A percentile compares a stretch with the other conserved stretches of the same genome.
Evolutionary conservation across 2,329 filamentous ascomycete species (phyloP).

Genomic region (Alternaria consortialis): DNA sequence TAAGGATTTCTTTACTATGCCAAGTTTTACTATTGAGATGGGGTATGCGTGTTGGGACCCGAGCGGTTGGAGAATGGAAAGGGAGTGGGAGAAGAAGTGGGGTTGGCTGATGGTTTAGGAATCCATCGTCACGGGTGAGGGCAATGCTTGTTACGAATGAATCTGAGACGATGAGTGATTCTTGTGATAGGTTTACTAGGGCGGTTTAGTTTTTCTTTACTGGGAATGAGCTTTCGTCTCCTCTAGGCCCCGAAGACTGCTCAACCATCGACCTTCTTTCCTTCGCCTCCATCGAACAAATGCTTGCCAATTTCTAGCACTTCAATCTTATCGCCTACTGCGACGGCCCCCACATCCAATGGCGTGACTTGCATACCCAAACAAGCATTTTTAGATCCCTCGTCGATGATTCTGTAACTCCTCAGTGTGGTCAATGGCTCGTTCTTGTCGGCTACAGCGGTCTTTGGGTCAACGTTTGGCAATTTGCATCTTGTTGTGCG

Average conservation of each 20-base stretch:
- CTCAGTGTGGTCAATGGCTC: constrained; percentile 69
- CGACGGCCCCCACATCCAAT: constrained; percentile 40
- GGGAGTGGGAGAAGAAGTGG: constrained; percentile 49
- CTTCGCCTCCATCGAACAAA: constrained; percentile 32
- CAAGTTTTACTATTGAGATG: constrained; percentile 44
- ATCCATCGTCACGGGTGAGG: neutral
- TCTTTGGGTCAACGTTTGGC: constrained; percentile 73
- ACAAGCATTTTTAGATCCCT: constrained; percentile 67
- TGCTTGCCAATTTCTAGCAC: constrained; percentile 47
- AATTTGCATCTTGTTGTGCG: constrained; percentile 75
- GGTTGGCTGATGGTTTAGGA: constrained; percentile 33
- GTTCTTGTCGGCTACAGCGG: constrained; percentile 62
- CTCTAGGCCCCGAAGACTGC: neutral
- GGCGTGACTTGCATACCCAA: constrained; percentile 74
- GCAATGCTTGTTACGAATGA: neutral
- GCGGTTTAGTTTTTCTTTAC: neutral
- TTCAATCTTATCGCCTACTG: constrained; percentile 46
- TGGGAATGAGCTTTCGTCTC: neutral
- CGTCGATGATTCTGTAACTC: constrained; percentile 67
- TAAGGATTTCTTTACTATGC: constrained; percentile 44
- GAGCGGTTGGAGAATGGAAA: constrained; percentile 47
- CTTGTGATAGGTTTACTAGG: neutral
- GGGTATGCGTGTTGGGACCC: constrained; percentile 46
- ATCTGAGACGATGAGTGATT: neutral
- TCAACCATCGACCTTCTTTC: constrained; percentile 18